phyloP scores from a whole-genome alignment of 495 filamentous ascomycete species.

The Aspergillus ostianus region DNA sequence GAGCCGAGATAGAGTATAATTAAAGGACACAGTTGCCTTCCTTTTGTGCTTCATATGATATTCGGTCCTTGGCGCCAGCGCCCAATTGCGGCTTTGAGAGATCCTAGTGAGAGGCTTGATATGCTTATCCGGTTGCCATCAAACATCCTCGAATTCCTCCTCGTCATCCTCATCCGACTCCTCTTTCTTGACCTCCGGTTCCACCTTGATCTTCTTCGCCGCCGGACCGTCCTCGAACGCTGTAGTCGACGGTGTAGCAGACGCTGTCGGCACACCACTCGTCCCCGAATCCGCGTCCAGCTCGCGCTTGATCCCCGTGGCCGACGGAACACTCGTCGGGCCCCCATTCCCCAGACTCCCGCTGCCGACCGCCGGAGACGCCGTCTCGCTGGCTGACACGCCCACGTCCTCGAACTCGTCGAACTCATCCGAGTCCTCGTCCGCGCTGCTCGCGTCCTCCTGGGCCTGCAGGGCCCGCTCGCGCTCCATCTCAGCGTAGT shows the following conservation, averaged over 20 bases:
- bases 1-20: no score
- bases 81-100: slow-evolving; percentile 5
- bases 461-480: slow-evolving; percentile 49
- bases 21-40: no score
- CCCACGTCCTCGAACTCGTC: slow-evolving; percentile 52
- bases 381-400: slow-evolving; percentile 39
- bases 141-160: slow-evolving; percentile 54
- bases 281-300: slow-evolving; percentile 41
- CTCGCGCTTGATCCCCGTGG: slow-evolving; percentile 39
- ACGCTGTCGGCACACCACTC: slow-evolving; percentile 41
- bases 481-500: slow-evolving; percentile 51
- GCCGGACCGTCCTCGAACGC: slow-evolving; percentile 38
- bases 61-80: slow-evolving; percentile 15
- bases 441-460: slow-evolving; percentile 44
- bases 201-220: slow-evolving; percentile 44
- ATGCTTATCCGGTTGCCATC: background rate
- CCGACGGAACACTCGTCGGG: slow-evolving; percentile 21
- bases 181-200: slow-evolving; percentile 34
- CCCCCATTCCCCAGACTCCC: slow-evolving; percentile 30
- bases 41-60: background rate
- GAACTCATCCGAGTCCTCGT: slow-evolving; percentile 49
- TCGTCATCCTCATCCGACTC: slow-evolving; percentile 55
- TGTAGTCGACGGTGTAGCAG: slow-evolving; percentile 41
- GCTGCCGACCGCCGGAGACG: slow-evolving; percentile 32
- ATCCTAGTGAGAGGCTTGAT: background rate